Base-by-base conservation (phyloP, 495 filamentous ascomycete genomes). In the Extremus antarcticus region DNA sequence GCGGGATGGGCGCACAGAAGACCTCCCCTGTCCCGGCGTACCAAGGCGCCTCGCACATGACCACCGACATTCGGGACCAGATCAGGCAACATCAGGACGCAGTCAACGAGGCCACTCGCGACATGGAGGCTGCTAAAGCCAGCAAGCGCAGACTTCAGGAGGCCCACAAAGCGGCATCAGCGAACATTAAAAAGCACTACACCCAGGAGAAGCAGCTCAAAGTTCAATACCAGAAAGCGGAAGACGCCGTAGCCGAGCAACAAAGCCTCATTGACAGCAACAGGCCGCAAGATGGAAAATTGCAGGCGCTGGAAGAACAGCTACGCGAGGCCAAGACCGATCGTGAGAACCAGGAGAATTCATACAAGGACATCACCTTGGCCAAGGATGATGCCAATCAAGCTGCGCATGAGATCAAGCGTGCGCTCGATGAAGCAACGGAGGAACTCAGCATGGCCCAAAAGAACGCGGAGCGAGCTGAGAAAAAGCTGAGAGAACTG, bases 21-120 rank as follows among this genome's bases (percentile, higher is more conserved):
- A 75, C 68, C n/a, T 71, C 69, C 45, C 77, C 81, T 16, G 76
- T 87, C 22, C 32, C 66, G n/a, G 64, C 68, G 32, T 82, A 69
- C 53, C 66, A 50, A 2, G 70, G 76, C 2, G 67, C 61, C n/a
- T 72, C 82, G 22, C 80, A 88, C 9, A 94, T 97, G 82, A 85
- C 85, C 67, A 85, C 87, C 0, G 87, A 95, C 62, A 70, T 80
- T 8, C 83, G 79, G 39, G 77, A 77, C 20, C 86, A 87, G 68
- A 76, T 86, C 39, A 19, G 51, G 19, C 41, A 45, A 17, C 41
- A 45, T 17, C 8, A 45, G 16, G 16, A 45, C 16, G 41, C 4
- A 4, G 41, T n/a, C 41, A 7, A n/a, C 16, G 41, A 45, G 16
- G 41, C 15, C 16, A n/a, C 8, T 7, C 41, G 19, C 41, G 8